Percentiles rank a stretch among this genome's conserved stretches.
Evolutionary conservation across 495 filamentous ascomycete genomes (phyloP).

Genomic region (Neurospora intermedia): DNA sequence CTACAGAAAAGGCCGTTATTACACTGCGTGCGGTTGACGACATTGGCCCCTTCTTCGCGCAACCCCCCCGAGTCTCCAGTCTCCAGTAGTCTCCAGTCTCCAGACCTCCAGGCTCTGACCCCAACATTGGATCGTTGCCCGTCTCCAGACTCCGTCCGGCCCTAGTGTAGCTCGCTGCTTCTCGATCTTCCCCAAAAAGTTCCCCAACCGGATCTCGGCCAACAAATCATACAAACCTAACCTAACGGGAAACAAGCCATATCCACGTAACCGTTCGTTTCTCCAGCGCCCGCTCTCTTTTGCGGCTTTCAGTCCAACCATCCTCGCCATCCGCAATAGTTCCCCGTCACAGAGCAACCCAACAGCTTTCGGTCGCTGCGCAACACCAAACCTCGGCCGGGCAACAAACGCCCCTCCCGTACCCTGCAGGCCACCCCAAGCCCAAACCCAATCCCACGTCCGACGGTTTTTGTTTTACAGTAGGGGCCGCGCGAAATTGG

Average conservation of each 20-base stretch:
- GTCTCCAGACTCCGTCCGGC: background rate
- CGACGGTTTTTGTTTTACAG: background rate
- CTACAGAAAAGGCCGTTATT: background rate
- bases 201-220: background rate
- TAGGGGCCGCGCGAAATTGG: background rate
- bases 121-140: background rate
- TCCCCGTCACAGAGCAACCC: background rate
- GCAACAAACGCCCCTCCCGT: background rate
- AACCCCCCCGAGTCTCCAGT: background rate
- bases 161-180: background rate
- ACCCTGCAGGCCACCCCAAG: background rate
- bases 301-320: background rate
- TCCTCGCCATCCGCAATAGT: background rate
- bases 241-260: background rate
- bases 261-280: background rate
- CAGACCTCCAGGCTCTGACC: background rate
- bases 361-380: background rate
- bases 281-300: background rate
- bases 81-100: background rate
- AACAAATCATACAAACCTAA: background rate
- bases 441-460: background rate
- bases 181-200: constrained; percentile 1
- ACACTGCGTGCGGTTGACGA: background rate
- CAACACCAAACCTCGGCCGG: background rate
- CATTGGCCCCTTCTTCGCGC: background rate